A percentile compares a stretch with the other conserved stretches of the same genome.
Conservation (phyloP, 768 basidiomycete genomes). For the Boletus vinaceobasis region DNA sequence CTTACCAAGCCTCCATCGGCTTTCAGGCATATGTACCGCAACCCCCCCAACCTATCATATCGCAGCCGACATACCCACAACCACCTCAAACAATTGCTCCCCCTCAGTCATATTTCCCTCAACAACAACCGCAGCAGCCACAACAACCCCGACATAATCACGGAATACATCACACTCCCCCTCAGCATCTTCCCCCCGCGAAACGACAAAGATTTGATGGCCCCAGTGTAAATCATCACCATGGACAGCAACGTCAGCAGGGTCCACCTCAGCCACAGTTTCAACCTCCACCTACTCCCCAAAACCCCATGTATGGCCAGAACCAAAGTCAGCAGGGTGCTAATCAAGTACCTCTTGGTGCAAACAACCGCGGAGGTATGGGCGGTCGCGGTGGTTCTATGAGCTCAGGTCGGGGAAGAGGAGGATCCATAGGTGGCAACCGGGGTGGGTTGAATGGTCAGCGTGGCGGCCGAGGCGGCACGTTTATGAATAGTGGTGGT, state of each 20-base stretch:
- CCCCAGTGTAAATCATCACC: slow-evolving; percentile 48
- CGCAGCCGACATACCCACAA: slow-evolving; percentile 49
- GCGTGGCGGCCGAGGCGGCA: slow-evolving; percentile 40
- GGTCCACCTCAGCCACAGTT: slow-evolving; percentile 65
- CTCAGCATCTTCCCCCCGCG: slow-evolving; percentile 85
- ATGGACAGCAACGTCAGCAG: slow-evolving; percentile 41
- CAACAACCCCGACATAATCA: slow-evolving; percentile 49
- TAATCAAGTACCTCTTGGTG: slow-evolving; percentile 40
- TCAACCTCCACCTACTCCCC: slow-evolving; percentile 28
- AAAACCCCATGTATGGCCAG: slow-evolving; percentile 30
- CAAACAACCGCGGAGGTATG: slow-evolving; percentile 43
- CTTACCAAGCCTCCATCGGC: slow-evolving; percentile 67
- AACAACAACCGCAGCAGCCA: slow-evolving; percentile 37
- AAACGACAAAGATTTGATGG: slow-evolving; percentile 90
- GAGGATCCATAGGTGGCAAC: slow-evolving; percentile 44
- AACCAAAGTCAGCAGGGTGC: slow-evolving; percentile 42
- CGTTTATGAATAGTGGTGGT: slow-evolving; percentile 34
- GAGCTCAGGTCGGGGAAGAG: slow-evolving; percentile 39
- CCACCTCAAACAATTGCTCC: slow-evolving; percentile 35
- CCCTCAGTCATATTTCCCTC: slow-evolving; percentile 41
- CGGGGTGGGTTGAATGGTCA: slow-evolving; percentile 45
- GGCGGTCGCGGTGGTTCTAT: slow-evolving; percentile 41
- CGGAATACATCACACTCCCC: slow-evolving; percentile 56
- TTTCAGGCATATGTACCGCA: slow-evolving; percentile 70
- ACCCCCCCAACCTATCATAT: slow-evolving; percentile 46